Evolutionary conservation across 805 yeast species (phyloP).

Genomic region (Saturnispora serradocipensis): DNA sequence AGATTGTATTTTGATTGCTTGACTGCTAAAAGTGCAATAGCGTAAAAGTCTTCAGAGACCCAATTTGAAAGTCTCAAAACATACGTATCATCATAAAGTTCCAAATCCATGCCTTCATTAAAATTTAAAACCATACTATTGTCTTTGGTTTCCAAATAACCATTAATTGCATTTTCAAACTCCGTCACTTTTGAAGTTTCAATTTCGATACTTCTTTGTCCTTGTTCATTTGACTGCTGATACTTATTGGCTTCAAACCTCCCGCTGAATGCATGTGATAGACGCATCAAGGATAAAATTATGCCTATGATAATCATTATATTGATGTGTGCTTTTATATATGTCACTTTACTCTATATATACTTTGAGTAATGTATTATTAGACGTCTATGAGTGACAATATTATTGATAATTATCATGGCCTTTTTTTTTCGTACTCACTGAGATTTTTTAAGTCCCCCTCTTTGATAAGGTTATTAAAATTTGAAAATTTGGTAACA

Average conservation of each 20-base stretch:
- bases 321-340: background rate
- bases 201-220: background rate
- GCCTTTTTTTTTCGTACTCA: background rate
- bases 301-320: background rate
- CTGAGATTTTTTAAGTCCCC: background rate
- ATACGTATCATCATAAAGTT: conserved; percentile 23
- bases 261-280: background rate
- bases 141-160: background rate
- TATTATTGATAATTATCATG: background rate
- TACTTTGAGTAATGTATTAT: background rate
- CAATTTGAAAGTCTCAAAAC: conserved; percentile 36
- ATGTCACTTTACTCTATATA: background rate
- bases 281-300: background rate
- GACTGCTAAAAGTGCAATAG: conserved; percentile 16
- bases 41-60: conserved; percentile 14
- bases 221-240: background rate
- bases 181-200: background rate
- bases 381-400: background rate
- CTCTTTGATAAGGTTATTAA: background rate
- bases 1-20: conserved; percentile 23
- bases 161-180: background rate
- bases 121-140: background rate
- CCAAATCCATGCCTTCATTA: background rate
- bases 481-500: background rate
- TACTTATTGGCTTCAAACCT: background rate